A percentile compares a stretch with the other conserved stretches of the same genome.
phyloP scores from a whole-genome alignment of 371 early-diverging fungal genomes.

The Chytridiales sp. region DNA sequence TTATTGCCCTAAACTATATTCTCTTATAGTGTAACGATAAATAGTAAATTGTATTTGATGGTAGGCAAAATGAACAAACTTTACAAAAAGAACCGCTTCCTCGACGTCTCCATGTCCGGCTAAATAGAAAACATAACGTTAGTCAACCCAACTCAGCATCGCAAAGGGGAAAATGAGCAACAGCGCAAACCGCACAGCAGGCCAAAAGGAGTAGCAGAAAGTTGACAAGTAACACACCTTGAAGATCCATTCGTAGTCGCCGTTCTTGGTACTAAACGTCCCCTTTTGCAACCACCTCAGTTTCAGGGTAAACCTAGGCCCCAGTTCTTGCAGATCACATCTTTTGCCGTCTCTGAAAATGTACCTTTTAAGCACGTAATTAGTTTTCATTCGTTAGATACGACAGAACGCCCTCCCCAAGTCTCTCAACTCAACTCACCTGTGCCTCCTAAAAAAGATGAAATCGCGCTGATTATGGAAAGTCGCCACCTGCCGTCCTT shows the following conservation, averaged over 20 bases:
- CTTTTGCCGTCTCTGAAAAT: conserved; percentile 87
- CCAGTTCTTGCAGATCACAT: conserved; percentile 92
- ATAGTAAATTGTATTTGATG: no score
- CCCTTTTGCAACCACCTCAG: conserved; percentile 93
- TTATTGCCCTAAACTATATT: no score
- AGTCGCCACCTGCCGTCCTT: conserved; percentile 94
- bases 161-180: background rate
- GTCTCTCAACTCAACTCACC: conserved; percentile 58
- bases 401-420: no score
- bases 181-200: background rate
- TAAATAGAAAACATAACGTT: conserved; percentile 13
- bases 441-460: conserved; percentile 97
- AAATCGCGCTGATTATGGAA: conserved; percentile 99
- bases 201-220: background rate
- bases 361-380: conserved; percentile 48
- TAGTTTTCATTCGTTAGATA: no score
- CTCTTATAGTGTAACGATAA: no score
- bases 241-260: conserved; percentile 94
- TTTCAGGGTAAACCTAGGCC: conserved; percentile 95
- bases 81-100: conserved; percentile 44
- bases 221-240: conserved; percentile 48
- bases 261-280: conserved; percentile 78
- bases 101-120: conserved; percentile 53
- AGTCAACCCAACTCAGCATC: no score
- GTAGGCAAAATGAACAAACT: no score